Percentiles rank a stretch among this genome's conserved stretches.
Conservation (phyloP, 78 protist genomes). For the Dictyostelium capitatum region DNA sequence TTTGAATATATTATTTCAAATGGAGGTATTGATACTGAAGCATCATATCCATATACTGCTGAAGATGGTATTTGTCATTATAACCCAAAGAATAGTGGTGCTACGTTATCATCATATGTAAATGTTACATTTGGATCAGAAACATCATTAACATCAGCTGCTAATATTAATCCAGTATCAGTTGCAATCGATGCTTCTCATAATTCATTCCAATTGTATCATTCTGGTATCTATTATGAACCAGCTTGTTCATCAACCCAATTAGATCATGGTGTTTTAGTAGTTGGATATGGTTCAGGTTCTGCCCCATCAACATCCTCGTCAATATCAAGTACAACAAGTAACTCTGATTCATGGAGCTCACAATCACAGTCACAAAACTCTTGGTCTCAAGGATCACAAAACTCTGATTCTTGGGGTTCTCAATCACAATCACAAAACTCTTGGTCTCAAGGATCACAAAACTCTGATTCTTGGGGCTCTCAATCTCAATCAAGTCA, state of each 20-base stretch:
- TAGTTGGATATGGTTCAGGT: conserved; percentile 87
- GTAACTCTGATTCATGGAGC: not conserved
- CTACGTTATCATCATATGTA: conserved; percentile 55
- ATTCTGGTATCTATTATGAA: conserved; percentile 86
- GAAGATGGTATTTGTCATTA: conserved; percentile 48
- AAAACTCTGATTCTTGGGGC: not conserved
- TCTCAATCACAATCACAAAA: not conserved
- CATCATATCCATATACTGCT: conserved; percentile 91
- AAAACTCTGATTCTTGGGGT: not conserved
- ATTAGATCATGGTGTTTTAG: conserved; percentile 93
- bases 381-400: not conserved
- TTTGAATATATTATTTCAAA: conserved; percentile 79
- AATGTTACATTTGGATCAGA: conserved; percentile 81
- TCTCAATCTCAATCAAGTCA: not conserved
- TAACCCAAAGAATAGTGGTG: conserved; percentile 34
- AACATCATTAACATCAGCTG: conserved; percentile 66
- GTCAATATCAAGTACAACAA: not conserved
- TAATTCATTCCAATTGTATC: conserved; percentile 89
- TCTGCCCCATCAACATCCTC: not conserved
- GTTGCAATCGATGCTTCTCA: conserved; percentile 94
- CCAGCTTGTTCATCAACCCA: conserved; percentile 78
- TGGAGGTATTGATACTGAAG: conserved; percentile 90
- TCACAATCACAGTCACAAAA: conserved; percentile 3
- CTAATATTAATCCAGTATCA: conserved; percentile 82
- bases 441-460: not conserved